Evolutionary conservation across 306 rosid species (phyloP).

Genomic region (Carpinus viminea): DNA sequence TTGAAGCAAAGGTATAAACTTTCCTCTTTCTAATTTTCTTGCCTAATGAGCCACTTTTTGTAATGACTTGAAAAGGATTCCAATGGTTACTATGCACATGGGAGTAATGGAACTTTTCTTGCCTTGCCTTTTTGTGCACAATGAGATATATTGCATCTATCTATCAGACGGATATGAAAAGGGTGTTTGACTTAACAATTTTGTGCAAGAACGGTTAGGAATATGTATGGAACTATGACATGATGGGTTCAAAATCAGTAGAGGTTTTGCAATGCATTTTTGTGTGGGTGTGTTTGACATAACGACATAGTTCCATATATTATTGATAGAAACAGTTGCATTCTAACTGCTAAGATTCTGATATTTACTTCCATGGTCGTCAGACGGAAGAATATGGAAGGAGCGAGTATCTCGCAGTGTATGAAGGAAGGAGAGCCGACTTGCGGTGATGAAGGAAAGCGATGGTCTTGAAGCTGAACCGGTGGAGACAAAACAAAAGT

Average conservation of each 20-base stretch:
- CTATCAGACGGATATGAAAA: neutral
- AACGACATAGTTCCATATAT: neutral
- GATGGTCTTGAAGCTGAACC: slow-evolving; percentile 48
- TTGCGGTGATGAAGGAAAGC: slow-evolving; percentile 75
- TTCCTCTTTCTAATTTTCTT: neutral
- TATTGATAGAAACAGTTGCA: neutral
- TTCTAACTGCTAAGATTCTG: slow-evolving; percentile 22
- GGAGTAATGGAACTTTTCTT: neutral
- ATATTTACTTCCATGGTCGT: slow-evolving; percentile 29
- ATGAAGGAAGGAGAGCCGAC: slow-evolving; percentile 71
- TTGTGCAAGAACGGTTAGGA: neutral
- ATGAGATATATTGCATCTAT: neutral
- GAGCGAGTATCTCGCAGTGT: slow-evolving; percentile 75
- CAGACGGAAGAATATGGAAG: slow-evolving; percentile 98
- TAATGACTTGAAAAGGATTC: neutral
- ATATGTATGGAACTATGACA: neutral
- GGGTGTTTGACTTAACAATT: too few relatives aligned
- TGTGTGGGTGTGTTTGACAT: neutral
- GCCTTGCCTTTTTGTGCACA: neutral
- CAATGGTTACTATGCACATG: neutral
- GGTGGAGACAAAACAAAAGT: slow-evolving; percentile 44
- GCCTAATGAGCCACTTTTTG: neutral
- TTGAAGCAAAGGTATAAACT: neutral
- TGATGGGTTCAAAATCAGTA: neutral
- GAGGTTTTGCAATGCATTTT: neutral